These are phyloP conservation scores for Pseudopediastrum boryanum DNA, from an alignment of 139 green algal species.

Conservation along the genomic window DNA sequence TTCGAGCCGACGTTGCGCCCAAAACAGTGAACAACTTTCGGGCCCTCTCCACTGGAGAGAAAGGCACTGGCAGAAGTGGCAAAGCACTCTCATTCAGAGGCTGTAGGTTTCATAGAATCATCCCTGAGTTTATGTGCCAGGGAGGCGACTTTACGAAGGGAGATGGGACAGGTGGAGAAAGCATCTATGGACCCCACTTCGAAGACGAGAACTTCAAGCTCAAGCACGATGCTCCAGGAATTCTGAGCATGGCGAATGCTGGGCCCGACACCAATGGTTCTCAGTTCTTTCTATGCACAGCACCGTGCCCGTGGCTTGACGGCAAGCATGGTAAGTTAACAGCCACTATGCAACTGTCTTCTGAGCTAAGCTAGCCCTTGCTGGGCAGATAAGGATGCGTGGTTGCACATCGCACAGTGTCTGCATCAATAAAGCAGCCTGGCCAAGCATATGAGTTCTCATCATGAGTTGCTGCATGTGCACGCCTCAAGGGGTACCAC, in stretches of 20 bases:
- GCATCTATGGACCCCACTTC: constrained; percentile 88
- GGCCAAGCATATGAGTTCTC: too few species aligned
- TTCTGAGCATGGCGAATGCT: constrained; percentile 76
- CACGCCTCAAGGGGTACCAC: too few species aligned
- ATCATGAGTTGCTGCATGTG: too few species aligned
- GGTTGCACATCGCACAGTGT: too few species aligned
- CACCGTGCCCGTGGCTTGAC: constrained; percentile 76
- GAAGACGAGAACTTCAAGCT: constrained; percentile 90
- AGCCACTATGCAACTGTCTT: not conserved
- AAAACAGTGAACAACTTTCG: constrained; percentile 60
- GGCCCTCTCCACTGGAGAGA: constrained; percentile 78
- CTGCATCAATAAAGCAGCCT: too few species aligned
- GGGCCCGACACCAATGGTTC: constrained; percentile 76
- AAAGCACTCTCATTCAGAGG: constrained; percentile 90
- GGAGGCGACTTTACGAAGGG: constrained; percentile 75
- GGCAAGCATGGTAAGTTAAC: constrained; percentile 76
- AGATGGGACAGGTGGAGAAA: constrained; percentile 82
- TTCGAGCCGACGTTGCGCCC: constrained; percentile 73
- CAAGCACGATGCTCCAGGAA: constrained; percentile 76
- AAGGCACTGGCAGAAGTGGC: constrained; percentile 71
- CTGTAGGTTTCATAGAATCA: constrained; percentile 88
- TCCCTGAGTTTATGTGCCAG: constrained; percentile 83
- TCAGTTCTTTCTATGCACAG: constrained; percentile 83
- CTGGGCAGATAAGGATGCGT: not conserved
- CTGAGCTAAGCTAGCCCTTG: not conserved